phyloP scores from a whole-genome alignment of 495 filamentous ascomycete species.

The Penicillium mononematosum region DNA sequence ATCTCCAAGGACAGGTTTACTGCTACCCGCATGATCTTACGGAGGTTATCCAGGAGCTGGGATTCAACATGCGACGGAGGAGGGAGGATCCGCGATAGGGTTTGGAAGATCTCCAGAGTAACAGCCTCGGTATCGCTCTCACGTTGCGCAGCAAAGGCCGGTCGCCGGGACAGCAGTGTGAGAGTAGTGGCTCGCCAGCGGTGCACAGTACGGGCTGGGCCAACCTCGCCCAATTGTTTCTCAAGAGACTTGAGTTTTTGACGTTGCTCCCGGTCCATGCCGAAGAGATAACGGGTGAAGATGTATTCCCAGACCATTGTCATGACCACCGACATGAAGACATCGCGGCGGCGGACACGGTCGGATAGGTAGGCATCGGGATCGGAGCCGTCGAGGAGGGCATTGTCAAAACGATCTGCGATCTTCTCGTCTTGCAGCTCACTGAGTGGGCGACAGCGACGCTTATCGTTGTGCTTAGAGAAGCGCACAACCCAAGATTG shows the following conservation, averaged over 20 bases:
- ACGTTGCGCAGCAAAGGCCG: slow-evolving; percentile 70
- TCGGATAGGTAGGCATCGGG: slow-evolving; percentile 82
- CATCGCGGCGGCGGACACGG: slow-evolving; percentile 79
- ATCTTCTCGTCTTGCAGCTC: slow-evolving; percentile 86
- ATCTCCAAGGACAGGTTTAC: slow-evolving; percentile 91
- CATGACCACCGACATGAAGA: slow-evolving; percentile 97
- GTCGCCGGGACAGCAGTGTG: slow-evolving; percentile 76
- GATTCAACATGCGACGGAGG: slow-evolving; percentile 72
- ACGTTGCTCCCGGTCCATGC: slow-evolving; percentile 95
- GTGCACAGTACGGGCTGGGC: slow-evolving; percentile 75
- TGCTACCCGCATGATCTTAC: slow-evolving; percentile 76
- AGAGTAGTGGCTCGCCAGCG: slow-evolving; percentile 96
- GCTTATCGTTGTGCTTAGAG: slow-evolving; percentile 90
- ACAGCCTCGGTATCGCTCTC: slow-evolving; percentile 86
- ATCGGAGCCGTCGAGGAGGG: slow-evolving; percentile 88
- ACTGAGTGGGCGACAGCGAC: slow-evolving; percentile 73
- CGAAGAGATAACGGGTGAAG: slow-evolving; percentile 96
- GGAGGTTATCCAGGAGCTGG: slow-evolving; percentile 75
- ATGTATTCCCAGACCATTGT: slow-evolving; percentile 98
- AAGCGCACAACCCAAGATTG: slow-evolving; percentile 96
- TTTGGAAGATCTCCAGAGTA: slow-evolving; percentile 77
- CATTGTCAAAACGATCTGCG: slow-evolving; percentile 88
- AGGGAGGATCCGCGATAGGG: slow-evolving; percentile 74
- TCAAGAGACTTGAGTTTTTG: slow-evolving; percentile 94
- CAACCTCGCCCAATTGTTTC: slow-evolving; percentile 84